Conservation (phyloP, 805 yeast species). For the Kuraishia borneana region DNA sequence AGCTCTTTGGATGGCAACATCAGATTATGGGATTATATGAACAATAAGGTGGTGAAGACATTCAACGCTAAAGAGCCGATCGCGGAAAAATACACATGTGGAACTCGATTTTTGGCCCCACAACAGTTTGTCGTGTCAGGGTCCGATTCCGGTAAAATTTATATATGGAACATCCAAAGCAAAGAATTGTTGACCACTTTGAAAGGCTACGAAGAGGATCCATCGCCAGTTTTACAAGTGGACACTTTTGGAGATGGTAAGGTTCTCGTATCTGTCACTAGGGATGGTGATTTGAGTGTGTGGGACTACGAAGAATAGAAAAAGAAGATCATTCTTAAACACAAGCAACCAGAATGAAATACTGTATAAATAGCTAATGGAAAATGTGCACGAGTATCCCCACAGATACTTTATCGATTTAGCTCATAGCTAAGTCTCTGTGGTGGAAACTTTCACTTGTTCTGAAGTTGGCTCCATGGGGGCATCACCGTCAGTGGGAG, state of each 20-base stretch:
- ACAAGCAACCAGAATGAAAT: neutral
- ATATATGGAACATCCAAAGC: slow-evolving; percentile 60
- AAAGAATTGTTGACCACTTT: slow-evolving; percentile 22
- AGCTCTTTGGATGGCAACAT: slow-evolving; percentile 72
- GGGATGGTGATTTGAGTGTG: slow-evolving; percentile 17
- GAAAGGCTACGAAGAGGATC: slow-evolving; percentile 4
- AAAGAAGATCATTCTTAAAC: neutral
- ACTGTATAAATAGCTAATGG: neutral
- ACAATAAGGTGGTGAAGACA: slow-evolving; percentile 71
- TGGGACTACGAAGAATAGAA: slow-evolving; percentile 5
- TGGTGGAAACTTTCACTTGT: neutral
- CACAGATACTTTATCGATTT: neutral
- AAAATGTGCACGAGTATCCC: no score
- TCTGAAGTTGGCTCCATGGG: neutral
- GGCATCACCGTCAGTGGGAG: neutral
- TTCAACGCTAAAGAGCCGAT: slow-evolving; percentile 16
- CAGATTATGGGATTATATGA: slow-evolving; percentile 80
- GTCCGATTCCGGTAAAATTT: slow-evolving; percentile 38
- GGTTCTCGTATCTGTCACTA: slow-evolving; percentile 18
- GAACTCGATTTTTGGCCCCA: slow-evolving; percentile 38
- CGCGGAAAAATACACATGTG: slow-evolving; percentile 42
- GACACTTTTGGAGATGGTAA: slow-evolving; percentile 25
- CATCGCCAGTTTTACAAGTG: slow-evolving; percentile 28
- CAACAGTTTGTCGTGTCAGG: slow-evolving; percentile 40
- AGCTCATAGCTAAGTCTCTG: neutral